Percentiles rank a stretch among this genome's conserved stretches.
Evolutionary conservation across 495 filamentous ascomycete genomes (phyloP).

Genomic region (Arthonia radiata): DNA sequence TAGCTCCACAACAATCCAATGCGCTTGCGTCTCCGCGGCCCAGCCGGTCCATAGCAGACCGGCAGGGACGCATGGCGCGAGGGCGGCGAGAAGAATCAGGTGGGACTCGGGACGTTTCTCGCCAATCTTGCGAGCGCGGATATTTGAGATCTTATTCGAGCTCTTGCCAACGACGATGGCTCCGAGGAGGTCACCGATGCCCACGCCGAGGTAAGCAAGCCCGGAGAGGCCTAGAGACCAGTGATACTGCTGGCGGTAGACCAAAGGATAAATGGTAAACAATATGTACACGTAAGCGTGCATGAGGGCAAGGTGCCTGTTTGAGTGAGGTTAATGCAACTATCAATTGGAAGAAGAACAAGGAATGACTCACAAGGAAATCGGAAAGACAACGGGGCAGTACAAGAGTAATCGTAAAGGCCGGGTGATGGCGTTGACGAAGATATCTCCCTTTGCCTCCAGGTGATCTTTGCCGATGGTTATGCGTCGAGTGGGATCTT

Average conservation of each 20-base stretch:
- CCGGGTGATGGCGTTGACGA: conserved; percentile 20
- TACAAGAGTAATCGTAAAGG: conserved; percentile 25
- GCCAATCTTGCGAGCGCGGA: too few species aligned
- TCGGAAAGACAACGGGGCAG: conserved; percentile 36
- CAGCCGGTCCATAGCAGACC: too few species aligned
- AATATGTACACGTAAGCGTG: conserved; percentile 65
- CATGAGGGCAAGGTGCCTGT: conserved; percentile 48
- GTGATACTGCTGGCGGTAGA: conserved; percentile 31
- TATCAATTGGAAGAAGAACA: too few species aligned
- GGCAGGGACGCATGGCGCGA: too few species aligned
- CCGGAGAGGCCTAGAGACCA: conserved; percentile 15
- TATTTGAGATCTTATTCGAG: too few species aligned
- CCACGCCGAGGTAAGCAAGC: conserved; percentile 7
- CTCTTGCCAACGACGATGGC: conserved; percentile 1
- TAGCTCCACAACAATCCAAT: too few species aligned
- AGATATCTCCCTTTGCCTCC: conserved; percentile 14
- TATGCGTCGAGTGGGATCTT: too few species aligned
- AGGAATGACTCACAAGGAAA: too few species aligned
- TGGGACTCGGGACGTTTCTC: conserved; percentile 10
- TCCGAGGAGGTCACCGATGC: conserved; percentile 10
- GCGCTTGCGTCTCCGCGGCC: too few species aligned
- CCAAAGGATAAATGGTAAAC: conserved; percentile 42
- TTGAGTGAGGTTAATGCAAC: too few species aligned
- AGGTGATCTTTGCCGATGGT: conserved; percentile 13
- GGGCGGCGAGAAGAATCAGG: too few species aligned